Evolutionary conservation across 805 yeast species (phyloP).

Genomic region (Hagleromyces aurorensis): DNA sequence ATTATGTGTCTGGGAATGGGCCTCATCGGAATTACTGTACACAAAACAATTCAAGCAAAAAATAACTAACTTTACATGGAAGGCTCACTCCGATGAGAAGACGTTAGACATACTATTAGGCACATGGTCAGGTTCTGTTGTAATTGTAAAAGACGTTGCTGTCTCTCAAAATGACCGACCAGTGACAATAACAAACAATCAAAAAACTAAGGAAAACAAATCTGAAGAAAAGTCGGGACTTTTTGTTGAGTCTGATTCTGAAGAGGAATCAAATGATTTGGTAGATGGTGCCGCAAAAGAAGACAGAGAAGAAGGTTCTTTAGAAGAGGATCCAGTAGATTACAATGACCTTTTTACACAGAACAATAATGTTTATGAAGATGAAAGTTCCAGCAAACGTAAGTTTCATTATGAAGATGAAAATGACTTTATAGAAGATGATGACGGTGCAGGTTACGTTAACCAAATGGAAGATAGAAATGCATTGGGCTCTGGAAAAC

Average conservation of each 20-base stretch:
- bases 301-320: constrained; percentile 8
- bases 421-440: constrained; percentile 56
- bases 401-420: constrained; percentile 34
- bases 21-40: constrained; percentile 29
- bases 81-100: constrained; percentile 15
- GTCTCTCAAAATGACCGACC: no score
- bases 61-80: constrained; percentile 33
- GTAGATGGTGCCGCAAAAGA: constrained; percentile 16
- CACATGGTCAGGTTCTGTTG: constrained; percentile 37
- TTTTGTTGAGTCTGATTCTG: constrained; percentile 29
- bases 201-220: constrained; percentile 1
- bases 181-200: constrained; percentile 1
- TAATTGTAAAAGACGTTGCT: constrained; percentile 22
- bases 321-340: constrained; percentile 26
- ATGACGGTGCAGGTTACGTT: constrained; percentile 47
- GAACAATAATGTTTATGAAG: constrained; percentile 22
- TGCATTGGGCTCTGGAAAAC: constrained; percentile 1
- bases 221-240: constrained; percentile 15
- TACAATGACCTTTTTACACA: constrained; percentile 16
- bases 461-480: constrained; percentile 8
- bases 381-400: constrained; percentile 16
- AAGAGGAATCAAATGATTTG: constrained; percentile 18
- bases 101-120: constrained; percentile 28
- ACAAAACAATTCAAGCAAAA: constrained; percentile 25
- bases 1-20: constrained; percentile 50